These are phyloP conservation scores for Butyriboletus loyo DNA, from an alignment of 768 basidiomycete species.

Conservation along the genomic window DNA sequence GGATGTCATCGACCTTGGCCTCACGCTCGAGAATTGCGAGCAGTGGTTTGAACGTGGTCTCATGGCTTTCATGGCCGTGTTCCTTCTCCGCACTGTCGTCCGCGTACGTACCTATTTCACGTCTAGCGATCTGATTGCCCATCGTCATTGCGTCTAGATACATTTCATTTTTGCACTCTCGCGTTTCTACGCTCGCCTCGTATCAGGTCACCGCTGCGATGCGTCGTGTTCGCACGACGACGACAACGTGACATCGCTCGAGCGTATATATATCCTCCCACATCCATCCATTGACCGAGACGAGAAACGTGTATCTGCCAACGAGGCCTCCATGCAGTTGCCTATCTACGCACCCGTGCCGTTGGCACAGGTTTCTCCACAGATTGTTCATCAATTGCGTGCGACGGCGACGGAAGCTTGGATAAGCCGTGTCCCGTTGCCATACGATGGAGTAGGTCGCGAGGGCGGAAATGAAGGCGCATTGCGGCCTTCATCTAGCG, in stretches of 20 bases:
- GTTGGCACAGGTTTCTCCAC: constrained; percentile 50
- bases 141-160: constrained; percentile 42
- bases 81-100: constrained; percentile 61
- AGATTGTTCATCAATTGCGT: constrained; percentile 48
- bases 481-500: not conserved
- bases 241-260: constrained; percentile 35
- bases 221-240: constrained; percentile 12
- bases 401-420: constrained; percentile 65
- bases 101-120: constrained; percentile 46
- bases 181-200: constrained; percentile 57
- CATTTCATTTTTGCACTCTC: constrained; percentile 76
- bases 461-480: constrained; percentile 1
- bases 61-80: constrained; percentile 52
- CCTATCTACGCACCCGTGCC: constrained; percentile 70
- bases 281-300: constrained; percentile 14
- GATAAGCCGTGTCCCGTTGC: constrained; percentile 37
- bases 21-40: constrained; percentile 80
- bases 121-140: not conserved
- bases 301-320: constrained; percentile 1
- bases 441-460: not conserved
- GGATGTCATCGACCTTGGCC: constrained; percentile 64
- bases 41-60: constrained; percentile 70
- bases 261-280: constrained; percentile 64
- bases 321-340: constrained; percentile 6
- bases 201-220: constrained; percentile 35